Evolutionary conservation across 768 basidiomycete genomes (phyloP).

Genomic region (Lyophyllum decastes): DNA sequence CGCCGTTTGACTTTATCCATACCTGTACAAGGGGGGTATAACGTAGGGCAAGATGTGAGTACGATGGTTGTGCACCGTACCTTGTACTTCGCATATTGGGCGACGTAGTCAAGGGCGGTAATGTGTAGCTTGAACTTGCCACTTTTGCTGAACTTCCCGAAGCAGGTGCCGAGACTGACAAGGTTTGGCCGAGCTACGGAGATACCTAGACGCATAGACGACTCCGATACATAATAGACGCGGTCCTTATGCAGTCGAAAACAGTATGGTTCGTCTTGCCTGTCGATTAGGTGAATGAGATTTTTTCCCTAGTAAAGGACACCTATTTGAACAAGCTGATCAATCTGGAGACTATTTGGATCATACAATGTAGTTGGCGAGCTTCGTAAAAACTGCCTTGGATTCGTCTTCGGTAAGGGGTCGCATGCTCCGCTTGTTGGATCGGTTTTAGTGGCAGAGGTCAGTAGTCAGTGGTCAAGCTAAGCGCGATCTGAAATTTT

Average conservation of each 20-base stretch:
- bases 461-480: too few species aligned
- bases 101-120: constrained; percentile 89
- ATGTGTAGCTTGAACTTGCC: constrained; percentile 98
- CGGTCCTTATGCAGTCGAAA: constrained; percentile 94
- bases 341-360: not conserved
- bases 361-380: constrained; percentile 94
- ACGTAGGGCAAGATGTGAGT: not conserved
- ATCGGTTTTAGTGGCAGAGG: not conserved
- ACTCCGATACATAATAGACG: constrained; percentile 95
- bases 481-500: not conserved
- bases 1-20: constrained; percentile 99
- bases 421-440: constrained; percentile 58
- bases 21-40: constrained; percentile 50
- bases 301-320: constrained; percentile 82
- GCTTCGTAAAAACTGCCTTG: constrained; percentile 92
- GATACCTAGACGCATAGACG: constrained; percentile 89
- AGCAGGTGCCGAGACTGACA: constrained; percentile 91
- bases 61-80: constrained; percentile 39
- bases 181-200: constrained; percentile 93
- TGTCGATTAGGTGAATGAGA: constrained; percentile 91
- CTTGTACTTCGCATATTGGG: constrained; percentile 98
- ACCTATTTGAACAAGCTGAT: not conserved
- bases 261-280: constrained; percentile 92
- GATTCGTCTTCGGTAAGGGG: constrained; percentile 97
- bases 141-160: constrained; percentile 96